These are phyloP conservation scores for Fusarium guadeloupense DNA, from an alignment of 2,329 filamentous ascomycete genomes.

Conservation along the genomic window DNA sequence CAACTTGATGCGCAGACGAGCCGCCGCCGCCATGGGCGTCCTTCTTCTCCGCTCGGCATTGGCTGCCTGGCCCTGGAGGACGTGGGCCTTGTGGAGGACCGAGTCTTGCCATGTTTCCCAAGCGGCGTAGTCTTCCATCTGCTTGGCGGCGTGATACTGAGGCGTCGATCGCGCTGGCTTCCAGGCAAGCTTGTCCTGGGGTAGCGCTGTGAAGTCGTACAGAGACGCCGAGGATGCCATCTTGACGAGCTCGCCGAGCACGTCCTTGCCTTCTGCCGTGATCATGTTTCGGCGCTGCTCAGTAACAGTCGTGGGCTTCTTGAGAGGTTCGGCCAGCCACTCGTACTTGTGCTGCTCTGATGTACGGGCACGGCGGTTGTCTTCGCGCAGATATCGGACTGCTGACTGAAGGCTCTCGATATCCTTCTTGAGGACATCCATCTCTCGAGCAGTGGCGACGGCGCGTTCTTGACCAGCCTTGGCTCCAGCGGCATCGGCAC, in stretches of 20 bases:
- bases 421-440: conserved; percentile 76
- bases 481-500: conserved; percentile 59
- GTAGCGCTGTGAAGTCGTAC: conserved; percentile 67
- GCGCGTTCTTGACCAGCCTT: conserved; percentile 72
- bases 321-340: conserved; percentile 71
- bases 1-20: conserved; percentile 61
- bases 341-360: conserved; percentile 64
- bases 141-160: conserved; percentile 71
- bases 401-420: conserved; percentile 71
- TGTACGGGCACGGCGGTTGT: conserved; percentile 70
- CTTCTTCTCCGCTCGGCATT: conserved; percentile 40
- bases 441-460: conserved; percentile 75
- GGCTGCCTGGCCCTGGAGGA: conserved; percentile 44
- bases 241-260: conserved; percentile 70
- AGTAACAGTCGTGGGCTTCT: conserved; percentile 53
- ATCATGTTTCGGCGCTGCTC: conserved; percentile 63
- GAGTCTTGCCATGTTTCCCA: conserved; percentile 68
- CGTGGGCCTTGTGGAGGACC: conserved; percentile 62
- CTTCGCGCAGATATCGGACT: conserved; percentile 73
- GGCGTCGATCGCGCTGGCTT: conserved; percentile 70
- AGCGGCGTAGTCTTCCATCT: conserved; percentile 71
- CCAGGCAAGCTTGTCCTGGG: conserved; percentile 71
- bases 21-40: conserved; percentile 54
- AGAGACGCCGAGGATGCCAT: conserved; percentile 65
- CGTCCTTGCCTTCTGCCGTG: conserved; percentile 69